Conservation (phyloP, 2,329 filamentous ascomycete species). For the Dryadomyces sulphureus region DNA sequence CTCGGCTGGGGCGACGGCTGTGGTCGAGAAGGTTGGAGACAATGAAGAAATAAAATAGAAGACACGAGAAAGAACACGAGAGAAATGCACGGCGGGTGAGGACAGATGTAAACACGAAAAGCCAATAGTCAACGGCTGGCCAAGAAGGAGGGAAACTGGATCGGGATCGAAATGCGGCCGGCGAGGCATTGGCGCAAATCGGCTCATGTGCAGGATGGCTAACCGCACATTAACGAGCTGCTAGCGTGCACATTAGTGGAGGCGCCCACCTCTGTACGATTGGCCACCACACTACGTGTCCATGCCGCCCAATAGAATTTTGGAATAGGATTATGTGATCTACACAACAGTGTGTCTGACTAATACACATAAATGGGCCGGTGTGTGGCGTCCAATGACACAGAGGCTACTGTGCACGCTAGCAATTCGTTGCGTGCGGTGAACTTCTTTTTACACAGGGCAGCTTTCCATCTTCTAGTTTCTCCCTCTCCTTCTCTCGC, state of each 20-base stretch:
- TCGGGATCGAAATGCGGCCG: background rate
- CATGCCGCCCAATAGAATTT: no score
- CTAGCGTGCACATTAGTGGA: no score
- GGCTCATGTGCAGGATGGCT: constrained; percentile 3
- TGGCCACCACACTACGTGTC: no score
- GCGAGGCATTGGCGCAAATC: constrained; percentile 1
- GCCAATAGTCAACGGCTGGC: background rate
- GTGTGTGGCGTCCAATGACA: no score
- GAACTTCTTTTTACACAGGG: background rate
- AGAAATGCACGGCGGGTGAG: background rate
- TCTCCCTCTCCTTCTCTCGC: background rate
- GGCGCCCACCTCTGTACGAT: no score
- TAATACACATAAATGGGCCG: no score
- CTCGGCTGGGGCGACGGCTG: background rate
- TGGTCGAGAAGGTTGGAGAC: background rate
- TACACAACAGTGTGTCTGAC: no score
- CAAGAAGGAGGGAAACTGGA: background rate
- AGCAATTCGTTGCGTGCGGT: no score
- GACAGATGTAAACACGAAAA: background rate
- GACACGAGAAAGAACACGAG: background rate
- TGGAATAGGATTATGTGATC: no score
- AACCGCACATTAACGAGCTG: no score
- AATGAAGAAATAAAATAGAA: background rate
- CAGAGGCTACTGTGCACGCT: no score
- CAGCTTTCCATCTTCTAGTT: background rate